Evolutionary conservation across 1,139 yeast genomes (phyloP).

Genomic region (Nematodospora anomalae): DNA sequence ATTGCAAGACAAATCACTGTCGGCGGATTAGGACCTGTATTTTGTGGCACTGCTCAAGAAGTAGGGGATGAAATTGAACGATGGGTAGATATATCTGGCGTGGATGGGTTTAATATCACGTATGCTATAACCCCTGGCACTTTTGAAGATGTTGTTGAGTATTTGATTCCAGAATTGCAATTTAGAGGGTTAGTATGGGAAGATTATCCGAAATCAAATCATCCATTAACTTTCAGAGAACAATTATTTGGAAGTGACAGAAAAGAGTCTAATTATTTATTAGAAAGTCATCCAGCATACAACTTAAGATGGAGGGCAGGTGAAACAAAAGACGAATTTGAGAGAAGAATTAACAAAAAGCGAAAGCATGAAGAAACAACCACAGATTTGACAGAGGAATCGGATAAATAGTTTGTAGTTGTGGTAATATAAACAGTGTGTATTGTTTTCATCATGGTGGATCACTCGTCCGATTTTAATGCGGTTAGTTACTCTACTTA

Average conservation of each 20-base stretch:
- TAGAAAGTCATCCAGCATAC: conserved; percentile 37
- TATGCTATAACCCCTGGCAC: conserved; percentile 28
- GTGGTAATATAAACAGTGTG: no score
- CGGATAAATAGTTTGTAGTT: no score
- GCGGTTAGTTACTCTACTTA: no score
- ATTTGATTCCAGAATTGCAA: conserved; percentile 28
- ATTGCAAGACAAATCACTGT: conserved; percentile 29
- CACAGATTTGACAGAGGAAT: no score
- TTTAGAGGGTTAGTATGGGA: conserved; percentile 28
- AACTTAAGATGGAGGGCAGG: conserved; percentile 41
- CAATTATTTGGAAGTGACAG: conserved; percentile 26
- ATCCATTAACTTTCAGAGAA: conserved; percentile 25
- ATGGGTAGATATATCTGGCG: conserved; percentile 31
- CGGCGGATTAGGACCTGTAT: conserved; percentile 32
- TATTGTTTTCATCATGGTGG: no score
- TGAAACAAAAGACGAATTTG: conserved; percentile 38
- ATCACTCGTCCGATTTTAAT: no score
- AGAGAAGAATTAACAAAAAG: conserved; percentile 18
- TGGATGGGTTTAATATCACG: conserved; percentile 32
- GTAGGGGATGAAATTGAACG: conserved; percentile 31
- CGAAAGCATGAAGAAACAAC: conserved; percentile 10
- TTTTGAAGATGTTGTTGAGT: conserved; percentile 30
- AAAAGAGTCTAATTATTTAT: conserved; percentile 23
- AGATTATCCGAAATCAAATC: conserved; percentile 23
- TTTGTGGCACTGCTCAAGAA: conserved; percentile 24